Evolutionary conservation across 768 basidiomycete species (phyloP), one percentile per base, ranked within the genome.

Genomic region (Mycena floridula): DNA sequence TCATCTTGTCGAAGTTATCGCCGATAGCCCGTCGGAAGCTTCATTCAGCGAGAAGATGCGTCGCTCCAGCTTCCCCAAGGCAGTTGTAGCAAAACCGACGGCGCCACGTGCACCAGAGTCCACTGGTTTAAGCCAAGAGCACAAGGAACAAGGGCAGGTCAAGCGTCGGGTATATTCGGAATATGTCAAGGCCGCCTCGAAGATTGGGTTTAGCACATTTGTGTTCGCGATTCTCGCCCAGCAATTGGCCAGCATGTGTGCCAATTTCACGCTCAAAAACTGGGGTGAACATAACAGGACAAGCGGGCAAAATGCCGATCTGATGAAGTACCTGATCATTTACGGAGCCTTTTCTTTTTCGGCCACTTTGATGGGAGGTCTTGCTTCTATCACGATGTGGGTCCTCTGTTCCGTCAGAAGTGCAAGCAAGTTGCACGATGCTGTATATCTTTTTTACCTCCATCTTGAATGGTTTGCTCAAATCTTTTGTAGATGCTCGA

Each of bases 221-320:
- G 49, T 92, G 6, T 40, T 83, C 18, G 66, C 72, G 6, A 77
- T 74, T 4, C 41, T 79, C 36, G 47, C 62, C 12, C 71, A 79
- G 44, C 91, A 94, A 59, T 73, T 67, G 5, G 57, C 74, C 7
- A 73, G 76, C 0, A 78, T 93, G 24, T 44, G 73, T 8, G 75
- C 77, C 0, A 86, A 79, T 22, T 62, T 81, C 25, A 78, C 84
- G 37, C 66, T 95, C n/a, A 77, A 88, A 28, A 68, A 73, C 40
- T 95, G 89, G 91, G 82, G 85, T 7, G 85, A 91, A 57, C 77
- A 82, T 48, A 94, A 94, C 50, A 70, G 73, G 4, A 67, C 72
- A 52, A 62, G 58, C 1, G 84, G 83, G 8, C 61, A 59, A 37
- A 88, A 85, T 43, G 59, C 65, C 1, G 78, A 80, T 38, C 74